phyloP scores from a whole-genome alignment of 2,329 filamentous ascomycete species.

The Domatiomyces catenatus region DNA sequence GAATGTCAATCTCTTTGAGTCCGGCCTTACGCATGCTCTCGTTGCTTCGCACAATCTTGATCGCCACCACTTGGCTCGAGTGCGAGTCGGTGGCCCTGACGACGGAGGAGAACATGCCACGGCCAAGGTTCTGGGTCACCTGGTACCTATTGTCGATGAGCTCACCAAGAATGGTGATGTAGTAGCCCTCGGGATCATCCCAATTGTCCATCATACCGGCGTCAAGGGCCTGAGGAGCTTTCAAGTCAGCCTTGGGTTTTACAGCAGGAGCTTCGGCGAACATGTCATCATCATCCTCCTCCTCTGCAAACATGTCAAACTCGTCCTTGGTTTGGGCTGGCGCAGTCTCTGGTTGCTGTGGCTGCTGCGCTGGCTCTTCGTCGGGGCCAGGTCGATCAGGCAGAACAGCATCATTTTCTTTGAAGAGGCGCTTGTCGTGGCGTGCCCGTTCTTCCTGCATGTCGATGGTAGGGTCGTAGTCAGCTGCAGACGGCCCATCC shows the following conservation, averaged over 20 bases:
- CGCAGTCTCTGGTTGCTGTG: constrained; percentile 17
- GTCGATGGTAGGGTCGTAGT: constrained; percentile 79
- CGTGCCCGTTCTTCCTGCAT: constrained; percentile 70
- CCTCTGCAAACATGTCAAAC: constrained; percentile 46
- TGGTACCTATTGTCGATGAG: constrained; percentile 79
- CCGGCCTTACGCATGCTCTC: constrained; percentile 83
- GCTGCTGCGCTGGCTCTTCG: constrained; percentile 20
- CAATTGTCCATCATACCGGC: constrained; percentile 76
- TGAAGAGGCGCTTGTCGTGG: constrained; percentile 48
- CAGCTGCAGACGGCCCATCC: constrained; percentile 76
- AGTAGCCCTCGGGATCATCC: constrained; percentile 92
- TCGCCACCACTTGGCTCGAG: constrained; percentile 64
- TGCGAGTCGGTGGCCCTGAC: constrained; percentile 68
- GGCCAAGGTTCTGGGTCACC: constrained; percentile 71
- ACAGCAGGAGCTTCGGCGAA: constrained; percentile 64
- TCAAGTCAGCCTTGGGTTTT: constrained; percentile 31
- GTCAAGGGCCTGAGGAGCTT: constrained; percentile 42
- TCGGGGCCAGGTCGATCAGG: constrained; percentile 40
- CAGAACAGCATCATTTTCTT: constrained; percentile 38
- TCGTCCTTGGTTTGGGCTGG: constrained; percentile 35
- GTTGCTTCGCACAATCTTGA: constrained; percentile 97
- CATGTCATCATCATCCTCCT: constrained; percentile 57
- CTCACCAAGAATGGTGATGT: constrained; percentile 86
- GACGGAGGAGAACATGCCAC: constrained; percentile 95
- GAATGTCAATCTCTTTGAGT: constrained; percentile 83